Base-by-base conservation (phyloP, 1,284 basidiomycete genomes). In the Ustilago tritici region DNA sequence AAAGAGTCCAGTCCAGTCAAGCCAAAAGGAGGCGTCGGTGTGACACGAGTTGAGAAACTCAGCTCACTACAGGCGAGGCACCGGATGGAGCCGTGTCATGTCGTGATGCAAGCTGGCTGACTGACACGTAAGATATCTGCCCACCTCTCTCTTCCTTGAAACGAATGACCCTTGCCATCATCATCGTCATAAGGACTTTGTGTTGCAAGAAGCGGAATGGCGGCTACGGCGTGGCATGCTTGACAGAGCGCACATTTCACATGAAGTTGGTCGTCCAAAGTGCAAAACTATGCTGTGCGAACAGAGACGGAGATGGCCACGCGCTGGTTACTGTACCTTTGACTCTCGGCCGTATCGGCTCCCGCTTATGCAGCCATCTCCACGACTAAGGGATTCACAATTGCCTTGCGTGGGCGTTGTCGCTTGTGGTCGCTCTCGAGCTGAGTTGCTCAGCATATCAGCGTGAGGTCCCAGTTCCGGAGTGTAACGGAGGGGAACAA, bases 301-400 rank as follows among this genome's bases (percentile, higher is more conserved):
- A 15, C 12, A 41, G 15, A 15, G 40, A 41, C 40, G 12, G 12
- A 41, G 40, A 17, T 41, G 11, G 14, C 12, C 40, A 41, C 17
- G 40, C 40, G 40, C 15, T n/a, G 40, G 14, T 41, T 17, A 41
- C n/a, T 8, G 23, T 49, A 10, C 5, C 23, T 46, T 17, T 46
- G 36, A 38, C 34, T 54, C 36, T 54, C 52, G 52, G 52, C 34
- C 34, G 52, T n/a, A 15, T 53, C 50, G 34, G 50, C 52, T 38
- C 52, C 34, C 19, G 19, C 43, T 19, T 46, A 11, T 7, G 43
- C 43, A 46, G 43, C 43, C n/a, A 46, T 19, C 7, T 41, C 1
- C 15, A 41, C 40, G 11, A 28, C 23, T 28, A 28, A 28, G 40
- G 6, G 15, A 41, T 41, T 12, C 1, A 41, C 11, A 12, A 15